Conservation (phyloP, 108 stramenopile genomes). For the Aureococcus anophagefferens region DNA sequence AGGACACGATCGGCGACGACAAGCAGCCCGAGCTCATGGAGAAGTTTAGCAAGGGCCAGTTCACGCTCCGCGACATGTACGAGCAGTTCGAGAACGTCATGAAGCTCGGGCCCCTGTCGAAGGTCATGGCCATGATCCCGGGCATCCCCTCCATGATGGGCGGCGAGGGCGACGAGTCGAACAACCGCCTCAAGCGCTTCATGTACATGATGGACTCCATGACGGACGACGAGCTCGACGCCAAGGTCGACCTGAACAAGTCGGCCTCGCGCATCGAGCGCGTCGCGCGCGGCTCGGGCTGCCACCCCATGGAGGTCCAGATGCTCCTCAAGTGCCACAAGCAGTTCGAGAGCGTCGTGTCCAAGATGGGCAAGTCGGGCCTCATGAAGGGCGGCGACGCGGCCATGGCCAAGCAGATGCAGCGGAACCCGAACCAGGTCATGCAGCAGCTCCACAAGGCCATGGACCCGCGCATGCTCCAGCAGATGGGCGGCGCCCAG, state of each 20-base stretch:
- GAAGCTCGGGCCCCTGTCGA: constrained; percentile 76
- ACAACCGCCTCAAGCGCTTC: constrained; percentile 64
- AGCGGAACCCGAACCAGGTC: constrained; percentile 63
- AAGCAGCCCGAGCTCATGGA: constrained; percentile 66
- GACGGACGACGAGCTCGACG: constrained; percentile 87
- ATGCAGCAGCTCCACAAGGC: constrained; percentile 63
- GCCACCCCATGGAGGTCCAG: constrained; percentile 70
- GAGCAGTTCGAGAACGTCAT: constrained; percentile 77
- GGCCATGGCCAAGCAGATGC: constrained; percentile 67
- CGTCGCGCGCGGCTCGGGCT: constrained; percentile 81
- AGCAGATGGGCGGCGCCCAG: constrained; percentile 66
- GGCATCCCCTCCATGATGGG: constrained; percentile 75
- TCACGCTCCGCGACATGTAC: constrained; percentile 91
- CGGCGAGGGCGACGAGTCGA: constrained; percentile 53
- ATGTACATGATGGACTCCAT: constrained; percentile 95
- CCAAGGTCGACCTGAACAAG: constrained; percentile 63
- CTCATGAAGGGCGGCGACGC: constrained; percentile 65
- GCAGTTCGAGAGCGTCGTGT: constrained; percentile 76
- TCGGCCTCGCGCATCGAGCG: constrained; percentile 45
- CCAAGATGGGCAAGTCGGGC: constrained; percentile 81
- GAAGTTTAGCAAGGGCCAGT: constrained; percentile 78
- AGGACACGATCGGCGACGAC: constrained; percentile 46
- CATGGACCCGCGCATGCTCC: constrained; percentile 66
- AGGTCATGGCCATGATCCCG: constrained; percentile 92
- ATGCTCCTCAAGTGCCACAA: constrained; percentile 73